Evolutionary conservation across 164 flowering plant species (phyloP), one percentile per base, ranked within the genome.

Genomic region (Annona cherimola): DNA sequence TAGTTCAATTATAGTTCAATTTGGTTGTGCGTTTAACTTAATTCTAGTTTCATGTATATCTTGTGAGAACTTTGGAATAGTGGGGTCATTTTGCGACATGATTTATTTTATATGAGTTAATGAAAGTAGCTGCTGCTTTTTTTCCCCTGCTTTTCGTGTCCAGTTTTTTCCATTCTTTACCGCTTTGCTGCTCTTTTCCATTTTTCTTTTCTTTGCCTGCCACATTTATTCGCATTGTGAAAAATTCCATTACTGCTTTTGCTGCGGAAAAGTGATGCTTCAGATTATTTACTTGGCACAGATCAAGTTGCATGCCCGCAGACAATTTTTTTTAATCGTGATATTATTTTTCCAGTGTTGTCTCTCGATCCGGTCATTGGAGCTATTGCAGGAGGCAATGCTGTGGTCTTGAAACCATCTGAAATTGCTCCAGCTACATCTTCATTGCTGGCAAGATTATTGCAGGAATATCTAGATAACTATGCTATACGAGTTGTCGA

Each of bases 351-450:
- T 43, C 55, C 84, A 92, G 95, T 82, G 84, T 78, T 92, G 74
- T 84, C 94, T 14, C 81, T 92, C 11, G 92, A 90, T 69, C 97
- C 92, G 4, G 76, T 90, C 35, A 71, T 92, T 60, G 97, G 95
- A 76, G 97, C 97, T 35, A 82, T 90, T 67, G 86, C 94, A 11
- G 97, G 93, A 67, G 97, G 97, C 16, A 90, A 90, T 75, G 79
- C 86, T 46, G 84, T 88, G 55, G 94, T 90, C 12, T 68, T 90
- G 61, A 92, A 92, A 68, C 90, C 92, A 42, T 88, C 92, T 40
- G 92, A 88, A 73, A 67, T 86, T 44, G 61, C 92, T 44, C 88
- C 92, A 12, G 85, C 86, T 9, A 75, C 84, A 44, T 85, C 92
- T 3, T 73, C 81, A 3, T 45, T 86, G 44, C 80, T 88, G 45